Conservation (phyloP, 2,329 filamentous ascomycete species). For the Thermomyces lanuginosus region DNA sequence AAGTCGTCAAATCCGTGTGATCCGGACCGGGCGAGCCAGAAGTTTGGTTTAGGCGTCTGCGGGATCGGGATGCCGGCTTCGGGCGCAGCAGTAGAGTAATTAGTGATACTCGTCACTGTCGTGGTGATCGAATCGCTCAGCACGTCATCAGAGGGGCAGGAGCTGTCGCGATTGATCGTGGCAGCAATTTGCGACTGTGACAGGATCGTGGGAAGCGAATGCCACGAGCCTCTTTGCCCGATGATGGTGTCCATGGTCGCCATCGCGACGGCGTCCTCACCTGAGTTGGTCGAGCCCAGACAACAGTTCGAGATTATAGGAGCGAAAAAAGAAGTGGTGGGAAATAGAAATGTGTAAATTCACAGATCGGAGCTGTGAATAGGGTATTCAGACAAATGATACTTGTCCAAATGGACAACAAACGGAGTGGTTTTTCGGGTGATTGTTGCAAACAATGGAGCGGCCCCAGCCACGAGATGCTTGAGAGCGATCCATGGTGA, state of each 20-base stretch:
- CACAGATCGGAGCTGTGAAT: no score
- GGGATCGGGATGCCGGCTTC: conserved; percentile 10
- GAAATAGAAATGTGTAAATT: no score
- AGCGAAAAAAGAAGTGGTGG: no score
- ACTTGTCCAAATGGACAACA: no score
- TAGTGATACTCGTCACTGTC: conserved; percentile 10
- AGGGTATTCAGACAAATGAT: no score
- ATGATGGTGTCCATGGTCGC: conserved; percentile 13
- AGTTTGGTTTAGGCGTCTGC: conserved; percentile 13
- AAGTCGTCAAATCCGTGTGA: conserved; percentile 9
- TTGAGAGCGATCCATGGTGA: conserved; percentile 6
- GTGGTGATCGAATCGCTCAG: conserved; percentile 18
- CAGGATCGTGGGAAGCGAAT: conserved; percentile 22
- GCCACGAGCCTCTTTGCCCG: conserved; percentile 18
- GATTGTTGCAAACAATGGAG: conserved; percentile 2
- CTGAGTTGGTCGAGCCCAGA: no score
- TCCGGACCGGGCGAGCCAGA: conserved; percentile 2
- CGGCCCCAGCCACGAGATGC: conserved; percentile 7
- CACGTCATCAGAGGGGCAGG: conserved; percentile 23
- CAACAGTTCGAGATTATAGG: no score
- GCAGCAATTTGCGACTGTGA: conserved; percentile 17
- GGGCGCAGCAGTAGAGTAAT: conserved; percentile 10
- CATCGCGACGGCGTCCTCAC: neutral
- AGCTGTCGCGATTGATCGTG: conserved; percentile 24
- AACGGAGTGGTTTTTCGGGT: conserved; percentile 1